Conservation (phyloP, 2,329 filamentous ascomycete genomes). For the Talaromyces pinophilus region DNA sequence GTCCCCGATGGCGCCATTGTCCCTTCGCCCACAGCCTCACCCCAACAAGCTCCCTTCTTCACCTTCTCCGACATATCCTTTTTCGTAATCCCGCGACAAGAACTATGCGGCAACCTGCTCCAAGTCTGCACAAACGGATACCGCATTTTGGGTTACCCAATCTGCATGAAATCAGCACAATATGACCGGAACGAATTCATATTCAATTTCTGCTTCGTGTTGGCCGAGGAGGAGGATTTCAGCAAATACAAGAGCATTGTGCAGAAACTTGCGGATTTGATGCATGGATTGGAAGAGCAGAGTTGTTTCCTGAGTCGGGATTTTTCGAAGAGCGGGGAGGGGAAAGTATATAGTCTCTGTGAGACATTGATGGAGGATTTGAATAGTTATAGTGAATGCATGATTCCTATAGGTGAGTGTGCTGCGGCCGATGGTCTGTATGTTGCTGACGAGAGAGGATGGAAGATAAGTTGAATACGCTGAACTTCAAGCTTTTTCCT, state of each 20-base stretch:
- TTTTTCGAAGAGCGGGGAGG: constrained; percentile 47
- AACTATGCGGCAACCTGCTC: constrained; percentile 90
- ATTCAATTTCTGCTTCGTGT: constrained; percentile 92
- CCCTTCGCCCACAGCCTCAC: constrained; percentile 47
- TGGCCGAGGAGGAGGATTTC: constrained; percentile 70
- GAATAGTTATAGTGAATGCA: constrained; percentile 97
- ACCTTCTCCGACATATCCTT: constrained; percentile 84
- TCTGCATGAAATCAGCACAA: constrained; percentile 78
- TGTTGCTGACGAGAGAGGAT: constrained; percentile 16
- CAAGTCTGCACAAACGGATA: constrained; percentile 71
- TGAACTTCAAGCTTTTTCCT: constrained; percentile 95
- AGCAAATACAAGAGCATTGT: constrained; percentile 82
- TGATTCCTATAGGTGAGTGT: constrained; percentile 84
- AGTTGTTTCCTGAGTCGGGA: constrained; percentile 68
- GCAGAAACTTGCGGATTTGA: constrained; percentile 77
- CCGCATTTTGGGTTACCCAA: constrained; percentile 81
- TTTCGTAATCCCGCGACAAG: constrained; percentile 92
- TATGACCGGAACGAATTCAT: constrained; percentile 96
- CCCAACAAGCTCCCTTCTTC: constrained; percentile 63
- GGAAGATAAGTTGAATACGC: constrained; percentile 83
- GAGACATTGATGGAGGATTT: constrained; percentile 88
- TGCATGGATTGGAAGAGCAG: constrained; percentile 90
- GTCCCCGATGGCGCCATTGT: constrained; percentile 62
- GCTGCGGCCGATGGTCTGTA: neutral
- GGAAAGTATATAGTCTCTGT: constrained; percentile 68